Evolutionary conservation across 2,329 filamentous ascomycete genomes (phyloP).

Genomic region (Pseudogymnoascus sp.): DNA sequence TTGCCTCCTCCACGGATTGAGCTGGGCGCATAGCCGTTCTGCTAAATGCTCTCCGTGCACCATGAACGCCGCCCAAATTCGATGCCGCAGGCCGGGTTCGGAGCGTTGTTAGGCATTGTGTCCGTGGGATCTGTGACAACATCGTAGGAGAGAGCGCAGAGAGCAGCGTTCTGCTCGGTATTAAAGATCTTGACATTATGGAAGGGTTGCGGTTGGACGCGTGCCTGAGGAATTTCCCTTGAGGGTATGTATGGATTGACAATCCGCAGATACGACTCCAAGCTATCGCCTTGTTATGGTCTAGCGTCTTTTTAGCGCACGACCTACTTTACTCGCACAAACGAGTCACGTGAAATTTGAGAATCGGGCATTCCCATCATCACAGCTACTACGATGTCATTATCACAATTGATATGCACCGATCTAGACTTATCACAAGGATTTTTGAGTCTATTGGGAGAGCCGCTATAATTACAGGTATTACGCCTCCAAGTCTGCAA

Average conservation of each 20-base stretch:
- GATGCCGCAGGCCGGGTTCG: background rate
- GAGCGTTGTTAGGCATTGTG: slow-evolving; percentile 4
- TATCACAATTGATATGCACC: background rate
- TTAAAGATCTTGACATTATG: slow-evolving; percentile 21
- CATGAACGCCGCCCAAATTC: background rate
- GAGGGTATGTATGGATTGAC: background rate
- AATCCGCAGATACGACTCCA: slow-evolving; percentile 2
- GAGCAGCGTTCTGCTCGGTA: slow-evolving; percentile 20
- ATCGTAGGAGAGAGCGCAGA: slow-evolving; percentile 10
- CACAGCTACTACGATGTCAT: background rate
- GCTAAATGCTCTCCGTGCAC: slow-evolving; percentile 15
- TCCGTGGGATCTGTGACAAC: slow-evolving; percentile 15
- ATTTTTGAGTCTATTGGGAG: slow-evolving; percentile 7
- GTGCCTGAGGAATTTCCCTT: background rate
- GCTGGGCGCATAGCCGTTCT: slow-evolving; percentile 16
- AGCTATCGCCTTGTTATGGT: slow-evolving; percentile 6
- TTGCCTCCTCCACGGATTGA: slow-evolving; percentile 27
- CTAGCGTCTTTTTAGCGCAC: background rate
- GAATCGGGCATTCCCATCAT: background rate
- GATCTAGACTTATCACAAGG: background rate
- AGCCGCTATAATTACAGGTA: slow-evolving; percentile 7
- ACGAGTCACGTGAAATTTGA: background rate
- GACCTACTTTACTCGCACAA: background rate
- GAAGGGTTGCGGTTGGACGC: background rate
- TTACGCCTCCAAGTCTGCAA: slow-evolving; percentile 6